Percentiles rank a stretch among this genome's conserved stretches.
Evolutionary conservation across 192 early-diverging fungal genomes (phyloP).

Genomic region (Mortierella alpina): DNA sequence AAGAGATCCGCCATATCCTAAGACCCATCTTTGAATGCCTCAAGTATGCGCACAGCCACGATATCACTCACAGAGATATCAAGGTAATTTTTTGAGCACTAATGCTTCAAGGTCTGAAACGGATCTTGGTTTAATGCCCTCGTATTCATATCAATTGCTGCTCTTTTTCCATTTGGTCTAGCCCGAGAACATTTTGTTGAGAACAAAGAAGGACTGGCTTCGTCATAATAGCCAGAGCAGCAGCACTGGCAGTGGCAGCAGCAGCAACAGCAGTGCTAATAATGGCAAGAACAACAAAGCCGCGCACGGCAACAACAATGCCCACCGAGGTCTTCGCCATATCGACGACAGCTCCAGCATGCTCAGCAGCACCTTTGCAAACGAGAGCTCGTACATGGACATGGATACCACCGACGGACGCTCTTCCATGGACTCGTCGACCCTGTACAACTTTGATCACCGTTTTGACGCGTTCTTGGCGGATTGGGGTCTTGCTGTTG

Average conservation of each 20-base stretch:
- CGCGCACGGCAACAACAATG: not conserved
- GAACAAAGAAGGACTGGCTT: constrained; percentile 39
- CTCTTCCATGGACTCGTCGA: constrained; percentile 44
- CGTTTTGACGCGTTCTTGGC: constrained; percentile 47
- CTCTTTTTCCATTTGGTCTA: constrained; percentile 2
- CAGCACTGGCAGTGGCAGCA: not conserved
- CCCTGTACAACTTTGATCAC: constrained; percentile 38
- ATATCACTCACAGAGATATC: constrained; percentile 52
- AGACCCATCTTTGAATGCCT: constrained; percentile 52
- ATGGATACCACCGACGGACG: constrained; percentile 20
- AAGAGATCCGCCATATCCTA: constrained; percentile 48
- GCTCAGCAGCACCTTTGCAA: constrained; percentile 16
- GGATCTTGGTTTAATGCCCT: not conserved
- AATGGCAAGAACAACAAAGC: not conserved
- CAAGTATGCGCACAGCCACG: constrained; percentile 45
- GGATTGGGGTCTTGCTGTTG: constrained; percentile 48
- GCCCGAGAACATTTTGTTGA: constrained; percentile 50
- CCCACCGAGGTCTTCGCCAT: not conserved
- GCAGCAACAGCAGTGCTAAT: not conserved
- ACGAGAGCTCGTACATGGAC: constrained; percentile 24
- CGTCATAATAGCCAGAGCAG: not conserved
- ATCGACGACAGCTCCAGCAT: constrained; percentile 27
- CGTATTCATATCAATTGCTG: not conserved
- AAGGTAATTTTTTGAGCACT: constrained; percentile 25
- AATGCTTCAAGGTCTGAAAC: not conserved